Base-by-base conservation (phyloP, 2,329 filamentous ascomycete genomes). In the Colletotrichum sp. region DNA sequence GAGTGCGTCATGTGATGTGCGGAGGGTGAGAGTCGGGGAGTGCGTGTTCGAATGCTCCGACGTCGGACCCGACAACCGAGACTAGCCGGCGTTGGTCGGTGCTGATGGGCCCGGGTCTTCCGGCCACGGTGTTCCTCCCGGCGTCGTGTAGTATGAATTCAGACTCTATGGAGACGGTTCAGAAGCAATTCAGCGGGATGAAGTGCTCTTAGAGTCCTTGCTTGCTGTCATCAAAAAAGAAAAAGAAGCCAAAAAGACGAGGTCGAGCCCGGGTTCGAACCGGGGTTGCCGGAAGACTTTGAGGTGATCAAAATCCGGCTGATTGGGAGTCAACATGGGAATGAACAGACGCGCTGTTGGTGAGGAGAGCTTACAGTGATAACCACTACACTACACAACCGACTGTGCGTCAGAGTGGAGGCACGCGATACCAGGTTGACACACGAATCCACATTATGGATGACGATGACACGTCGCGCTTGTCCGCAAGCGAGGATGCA, bases 301-400 rank as follows among this genome's bases (percentile, higher is more conserved):
- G 24, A 21, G 12, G 16, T 4, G 21, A 48, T 75, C 73, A 75
- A 75, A 75, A 75, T 75, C 73, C 56, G 73, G 64, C 70, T 73
- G 38, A 28, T 34, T 2, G 21, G n/a, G 21, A 21, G 30, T 73
- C 38, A 73, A 65, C 15, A 55, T 28, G 26, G 28, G 38, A 30
- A 24, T 26, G 5, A 36, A 26, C 18, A 2, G 5, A 16, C 5
- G 18, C 3, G 55, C 12, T 12, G 10, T 24, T 13, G 3, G 6
- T 21, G 15, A 48, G 28, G 28, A 30, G 55, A 61, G 66, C 70
- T 52, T 73, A 73, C 70, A 73, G 73, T 75, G 73, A 75, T 75
- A 65, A 75, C 73, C 73, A 58, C 73, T 75, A 75, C 73, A 75
- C 73, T 75, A 75, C 65, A 73, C 73, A 75, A 75, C 70, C 73